phyloP scores from a whole-genome alignment of 2,329 filamentous ascomycete species.

The Exophiala oligosperma region DNA sequence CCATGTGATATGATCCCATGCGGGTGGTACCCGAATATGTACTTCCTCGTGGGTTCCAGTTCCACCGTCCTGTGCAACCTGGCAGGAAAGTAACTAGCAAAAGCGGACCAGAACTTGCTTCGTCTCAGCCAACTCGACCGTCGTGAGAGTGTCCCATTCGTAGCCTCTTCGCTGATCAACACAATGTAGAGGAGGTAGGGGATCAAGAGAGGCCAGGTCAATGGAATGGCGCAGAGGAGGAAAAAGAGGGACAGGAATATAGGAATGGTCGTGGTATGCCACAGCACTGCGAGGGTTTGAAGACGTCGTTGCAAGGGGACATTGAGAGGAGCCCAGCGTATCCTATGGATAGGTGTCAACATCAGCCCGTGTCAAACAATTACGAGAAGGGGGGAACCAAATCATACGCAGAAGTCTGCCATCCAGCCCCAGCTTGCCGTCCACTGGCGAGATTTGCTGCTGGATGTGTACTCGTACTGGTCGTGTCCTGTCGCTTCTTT shows the following conservation, averaged over 20 bases:
- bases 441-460: slow-evolving; percentile 48
- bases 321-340: slow-evolving; percentile 81
- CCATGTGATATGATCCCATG: slow-evolving; percentile 97
- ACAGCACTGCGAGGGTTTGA: slow-evolving; percentile 75
- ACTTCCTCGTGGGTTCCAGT: slow-evolving; percentile 79
- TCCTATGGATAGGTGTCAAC: slow-evolving; percentile 44
- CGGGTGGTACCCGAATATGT: slow-evolving; percentile 96
- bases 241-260: slow-evolving; percentile 78
- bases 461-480: slow-evolving; percentile 15
- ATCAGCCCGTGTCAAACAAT: neutral
- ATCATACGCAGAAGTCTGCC: slow-evolving; percentile 49
- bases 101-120: slow-evolving; percentile 79
- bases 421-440: slow-evolving; percentile 54
- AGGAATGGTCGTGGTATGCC: slow-evolving; percentile 72
- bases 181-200: slow-evolving; percentile 79
- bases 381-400: neutral
- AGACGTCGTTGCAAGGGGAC: slow-evolving; percentile 70
- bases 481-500: slow-evolving; percentile 17
- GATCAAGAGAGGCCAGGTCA: slow-evolving; percentile 79
- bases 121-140: slow-evolving; percentile 74
- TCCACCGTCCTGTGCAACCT: slow-evolving; percentile 80
- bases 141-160: slow-evolving; percentile 71
- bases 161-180: slow-evolving; percentile 74
- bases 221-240: slow-evolving; percentile 83
- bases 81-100: slow-evolving; percentile 90